Percentiles rank a stretch among this genome's conserved stretches.
Conservation (phyloP, 257 asterid species). For the Misopates orontium region DNA sequence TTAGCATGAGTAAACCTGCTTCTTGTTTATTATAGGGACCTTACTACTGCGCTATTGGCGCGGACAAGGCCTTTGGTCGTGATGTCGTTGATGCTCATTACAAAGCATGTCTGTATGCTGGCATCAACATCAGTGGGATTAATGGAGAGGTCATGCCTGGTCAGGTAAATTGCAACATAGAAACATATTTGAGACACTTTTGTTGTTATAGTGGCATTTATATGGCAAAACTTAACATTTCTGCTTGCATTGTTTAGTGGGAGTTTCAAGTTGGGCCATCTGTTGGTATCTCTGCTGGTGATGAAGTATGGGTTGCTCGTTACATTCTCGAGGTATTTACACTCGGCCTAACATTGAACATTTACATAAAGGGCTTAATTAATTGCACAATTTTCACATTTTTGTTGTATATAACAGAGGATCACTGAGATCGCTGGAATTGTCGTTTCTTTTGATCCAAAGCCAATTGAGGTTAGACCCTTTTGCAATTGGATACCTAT, state of each 20-base stretch:
- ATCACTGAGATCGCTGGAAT: slow-evolving; percentile 80
- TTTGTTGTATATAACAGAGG: slow-evolving; percentile 50
- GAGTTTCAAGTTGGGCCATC: slow-evolving; percentile 87
- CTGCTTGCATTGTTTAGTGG: slow-evolving; percentile 45
- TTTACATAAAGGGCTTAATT: not conserved
- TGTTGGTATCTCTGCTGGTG: slow-evolving; percentile 79
- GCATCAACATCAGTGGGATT: slow-evolving; percentile 73
- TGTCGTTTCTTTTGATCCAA: slow-evolving; percentile 68
- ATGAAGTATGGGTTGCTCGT: slow-evolving; percentile 79
- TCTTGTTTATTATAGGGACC: slow-evolving; percentile 56
- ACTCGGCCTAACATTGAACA: not conserved
- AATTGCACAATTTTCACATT: not conserved
- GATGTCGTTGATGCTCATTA: slow-evolving; percentile 75
- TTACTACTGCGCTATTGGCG: slow-evolving; percentile 75
- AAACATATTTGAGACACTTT: not conserved
- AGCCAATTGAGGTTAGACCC: slow-evolving; percentile 60
- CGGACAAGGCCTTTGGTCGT: slow-evolving; percentile 80
- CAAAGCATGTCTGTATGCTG: slow-evolving; percentile 79
- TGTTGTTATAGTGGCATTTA: not conserved
- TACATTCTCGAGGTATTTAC: slow-evolving; percentile 69
- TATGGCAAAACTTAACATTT: not conserved
- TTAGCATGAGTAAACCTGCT: not conserved
- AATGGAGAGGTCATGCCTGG: slow-evolving; percentile 90
- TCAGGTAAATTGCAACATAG: slow-evolving; percentile 43
- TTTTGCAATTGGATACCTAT: not conserved